Percentiles rank a stretch among this genome's conserved stretches.
phyloP scores from a whole-genome alignment of 495 filamentous ascomycete species.

The Amorphotheca resinae region DNA sequence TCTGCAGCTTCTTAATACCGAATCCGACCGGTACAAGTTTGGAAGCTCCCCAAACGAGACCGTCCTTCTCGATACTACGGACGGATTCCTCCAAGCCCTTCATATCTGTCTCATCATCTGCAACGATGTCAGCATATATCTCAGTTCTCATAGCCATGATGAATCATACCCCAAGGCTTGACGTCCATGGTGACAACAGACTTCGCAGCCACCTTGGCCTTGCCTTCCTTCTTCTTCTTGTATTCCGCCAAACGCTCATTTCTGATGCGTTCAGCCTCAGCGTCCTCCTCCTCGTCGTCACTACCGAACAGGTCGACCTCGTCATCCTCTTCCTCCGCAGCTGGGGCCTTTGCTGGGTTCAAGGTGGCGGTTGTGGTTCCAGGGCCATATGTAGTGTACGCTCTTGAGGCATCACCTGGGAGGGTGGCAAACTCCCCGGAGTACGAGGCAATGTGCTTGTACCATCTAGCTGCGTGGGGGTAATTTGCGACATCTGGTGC shows the following conservation, averaged over 20 bases:
- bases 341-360: constrained; percentile 79
- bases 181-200: constrained; percentile 91
- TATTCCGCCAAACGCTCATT: constrained; percentile 87
- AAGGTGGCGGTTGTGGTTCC: constrained; percentile 59
- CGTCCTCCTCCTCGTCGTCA: constrained; percentile 87
- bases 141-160: background rate
- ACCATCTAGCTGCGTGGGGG: constrained; percentile 92
- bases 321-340: constrained; percentile 54
- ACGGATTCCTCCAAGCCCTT: constrained; percentile 67
- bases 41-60: constrained; percentile 90
- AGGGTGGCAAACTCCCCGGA: constrained; percentile 84
- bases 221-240: constrained; percentile 90
- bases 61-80: constrained; percentile 80
- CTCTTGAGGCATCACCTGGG: constrained; percentile 78
- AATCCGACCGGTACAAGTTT: constrained; percentile 83
- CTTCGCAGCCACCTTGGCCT: constrained; percentile 85
- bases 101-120: constrained; percentile 90
- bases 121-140: background rate
- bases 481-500: constrained; percentile 72
- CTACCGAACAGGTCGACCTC: constrained; percentile 82
- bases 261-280: constrained; percentile 66
- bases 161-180: constrained; percentile 90
- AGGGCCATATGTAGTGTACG: constrained; percentile 83
- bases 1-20: constrained; percentile 99
- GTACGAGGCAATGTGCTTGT: constrained; percentile 92